Evolutionary conservation across 805 yeast genomes (phyloP), one percentile per base, ranked within the genome.

Genomic region (Ascoidea rubescens): DNA sequence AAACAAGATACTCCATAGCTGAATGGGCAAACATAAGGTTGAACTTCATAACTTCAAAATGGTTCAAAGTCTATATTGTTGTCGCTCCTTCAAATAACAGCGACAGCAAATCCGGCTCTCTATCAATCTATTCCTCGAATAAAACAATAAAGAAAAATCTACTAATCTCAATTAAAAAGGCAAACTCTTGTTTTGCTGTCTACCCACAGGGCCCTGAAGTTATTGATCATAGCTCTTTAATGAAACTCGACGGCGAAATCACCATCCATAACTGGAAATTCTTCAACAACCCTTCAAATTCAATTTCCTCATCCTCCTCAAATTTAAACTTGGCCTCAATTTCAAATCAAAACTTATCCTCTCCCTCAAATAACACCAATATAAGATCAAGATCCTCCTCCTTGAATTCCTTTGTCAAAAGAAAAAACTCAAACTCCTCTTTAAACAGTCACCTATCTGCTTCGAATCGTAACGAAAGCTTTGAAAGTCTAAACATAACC

Each of bases 21-120:
- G 87, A 82, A 58, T 80, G 85, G 84, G 77, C 80, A 61, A 76
- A 78, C 59, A 62, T 82, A 56, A 67, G 84, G 54, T 74, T 81
- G 57, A 82, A 82, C 8, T 78, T 75, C 54, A 67, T 79, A 47
- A 73, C 78, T 48, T 71, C 72, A 56, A 75, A 77, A 59, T 82
- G 87, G 87, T 60, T 78, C 37, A 71, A 74, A 57, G 78, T 80
- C 55, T 78, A 63, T 53, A 68, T 77, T 55, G 77, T 71, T 2
- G 67, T 79, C 4, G 61, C 65, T 2, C 84, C 85, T 0, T 64
- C 67, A 17, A 73, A 71, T 46, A 53, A 51, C n/a, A 55, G 52
- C 7, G 53, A 50, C n/a, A 52, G 57, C 28, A 71, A 71, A 56
- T 64, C 65, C 49, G 85, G 84, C 33, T 67, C 74, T 46, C 68